Evolutionary conservation across 2,329 filamentous ascomycete genomes (phyloP).

Genomic region (Zalaria sp.): DNA sequence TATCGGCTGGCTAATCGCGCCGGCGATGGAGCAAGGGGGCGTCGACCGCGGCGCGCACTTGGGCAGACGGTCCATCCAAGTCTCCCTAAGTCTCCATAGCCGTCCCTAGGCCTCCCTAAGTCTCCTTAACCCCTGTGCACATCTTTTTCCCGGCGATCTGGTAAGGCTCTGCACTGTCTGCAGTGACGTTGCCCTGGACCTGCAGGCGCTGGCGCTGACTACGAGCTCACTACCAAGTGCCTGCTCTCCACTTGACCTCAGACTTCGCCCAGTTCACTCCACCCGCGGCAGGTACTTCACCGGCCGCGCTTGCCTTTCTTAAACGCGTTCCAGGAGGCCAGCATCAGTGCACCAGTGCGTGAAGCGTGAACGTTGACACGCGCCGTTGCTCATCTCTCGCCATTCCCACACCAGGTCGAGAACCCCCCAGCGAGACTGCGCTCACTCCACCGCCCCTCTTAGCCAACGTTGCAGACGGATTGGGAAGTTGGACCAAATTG

Average conservation of each 20-base stretch:
- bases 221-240: neutral
- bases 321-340: neutral
- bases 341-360: neutral
- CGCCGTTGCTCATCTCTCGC: neutral
- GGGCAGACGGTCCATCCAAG: neutral
- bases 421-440: neutral
- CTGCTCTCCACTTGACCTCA: neutral
- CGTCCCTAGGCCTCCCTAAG: neutral
- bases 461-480: neutral
- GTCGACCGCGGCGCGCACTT: too few relatives aligned
- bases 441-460: neutral
- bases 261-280: too few relatives aligned
- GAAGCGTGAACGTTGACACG: neutral
- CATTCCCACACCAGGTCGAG: too few relatives aligned
- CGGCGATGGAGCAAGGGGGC: neutral
- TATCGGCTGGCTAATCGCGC: neutral
- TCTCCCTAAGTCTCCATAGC: neutral
- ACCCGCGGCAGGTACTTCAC: neutral
- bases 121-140: slow-evolving; percentile 5
- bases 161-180: slow-evolving; percentile 10
- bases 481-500: neutral
- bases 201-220: neutral
- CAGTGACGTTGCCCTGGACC: neutral
- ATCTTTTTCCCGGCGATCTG: slow-evolving; percentile 24
- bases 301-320: neutral